Conservation (phyloP, 1,139 yeast genomes). For the Pichia sp. region DNA sequence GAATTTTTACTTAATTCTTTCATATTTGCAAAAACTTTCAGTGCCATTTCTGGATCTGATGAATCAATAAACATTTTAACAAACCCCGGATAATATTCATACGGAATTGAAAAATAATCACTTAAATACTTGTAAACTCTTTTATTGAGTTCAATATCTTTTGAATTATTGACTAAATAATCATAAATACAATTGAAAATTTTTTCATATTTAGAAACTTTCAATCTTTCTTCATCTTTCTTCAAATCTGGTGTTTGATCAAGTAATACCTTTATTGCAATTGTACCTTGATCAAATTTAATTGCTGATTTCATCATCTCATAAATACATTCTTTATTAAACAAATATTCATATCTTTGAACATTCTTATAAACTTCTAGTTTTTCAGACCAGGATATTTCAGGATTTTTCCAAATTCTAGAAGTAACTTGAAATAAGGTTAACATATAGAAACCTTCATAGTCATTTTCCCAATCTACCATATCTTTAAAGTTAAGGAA, state of each 20-base stretch:
- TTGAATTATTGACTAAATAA: slow-evolving; percentile 37
- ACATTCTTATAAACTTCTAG: slow-evolving; percentile 32
- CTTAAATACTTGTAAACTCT: slow-evolving; percentile 51
- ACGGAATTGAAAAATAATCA: slow-evolving; percentile 53
- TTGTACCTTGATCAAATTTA: slow-evolving; percentile 9
- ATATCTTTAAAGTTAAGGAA: slow-evolving; percentile 36
- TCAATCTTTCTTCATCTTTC: slow-evolving; percentile 19
- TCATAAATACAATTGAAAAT: slow-evolving; percentile 40
- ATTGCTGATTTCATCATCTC: slow-evolving; percentile 34
- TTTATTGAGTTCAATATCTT: slow-evolving; percentile 33
- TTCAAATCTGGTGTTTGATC: slow-evolving; percentile 51
- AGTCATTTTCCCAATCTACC: slow-evolving; percentile 38
- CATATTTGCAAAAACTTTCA: slow-evolving; percentile 58
- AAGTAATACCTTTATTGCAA: slow-evolving; percentile 51
- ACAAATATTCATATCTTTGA: slow-evolving; percentile 33
- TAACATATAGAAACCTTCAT: slow-evolving; percentile 27
- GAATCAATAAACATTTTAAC: slow-evolving; percentile 54
- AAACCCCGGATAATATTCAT: slow-evolving; percentile 52
- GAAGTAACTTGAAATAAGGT: slow-evolving; percentile 31
- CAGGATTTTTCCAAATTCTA: slow-evolving; percentile 25
- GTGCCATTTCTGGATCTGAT: slow-evolving; percentile 57
- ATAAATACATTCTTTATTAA: slow-evolving; percentile 40
- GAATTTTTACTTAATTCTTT: slow-evolving; percentile 51
- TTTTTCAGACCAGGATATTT: slow-evolving; percentile 24
- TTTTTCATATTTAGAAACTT: slow-evolving; percentile 27